These are phyloP conservation scores for Malus asiatica DNA, from an alignment of 306 rosid genomes.

Conservation along the genomic window DNA sequence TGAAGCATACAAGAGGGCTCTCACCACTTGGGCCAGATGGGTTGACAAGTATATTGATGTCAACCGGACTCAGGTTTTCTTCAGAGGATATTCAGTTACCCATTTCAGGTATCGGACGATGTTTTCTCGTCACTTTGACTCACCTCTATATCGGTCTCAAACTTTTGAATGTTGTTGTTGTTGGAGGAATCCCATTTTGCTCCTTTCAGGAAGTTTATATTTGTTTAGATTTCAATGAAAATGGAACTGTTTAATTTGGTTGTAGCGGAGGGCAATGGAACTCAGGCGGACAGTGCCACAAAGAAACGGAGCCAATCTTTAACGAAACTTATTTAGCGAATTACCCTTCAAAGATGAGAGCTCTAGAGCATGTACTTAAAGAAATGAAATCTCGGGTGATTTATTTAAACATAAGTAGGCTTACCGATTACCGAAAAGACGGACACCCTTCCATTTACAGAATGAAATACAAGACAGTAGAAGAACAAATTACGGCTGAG, in stretches of 20 bases:
- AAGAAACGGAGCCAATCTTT: slow-evolving; percentile 71
- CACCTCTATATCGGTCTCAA: not conserved
- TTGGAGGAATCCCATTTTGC: not conserved
- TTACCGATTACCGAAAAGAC: slow-evolving; percentile 86
- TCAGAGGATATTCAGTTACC: slow-evolving; percentile 83
- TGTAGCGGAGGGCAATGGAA: slow-evolving; percentile 97
- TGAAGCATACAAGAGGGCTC: slow-evolving; percentile 74
- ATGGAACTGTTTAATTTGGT: slow-evolving; percentile 10
- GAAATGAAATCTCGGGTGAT: slow-evolving; percentile 63
- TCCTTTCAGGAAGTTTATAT: not conserved
- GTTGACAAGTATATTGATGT: slow-evolving; percentile 47
- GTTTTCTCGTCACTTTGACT: not conserved
- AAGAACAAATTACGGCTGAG: slow-evolving; percentile 26
- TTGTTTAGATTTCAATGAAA: not conserved
- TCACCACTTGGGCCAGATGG: slow-evolving; percentile 90
- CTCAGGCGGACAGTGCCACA: slow-evolving; percentile 87
- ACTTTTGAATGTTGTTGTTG: not conserved
- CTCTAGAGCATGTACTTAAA: slow-evolving; percentile 48
- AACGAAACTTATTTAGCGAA: slow-evolving; percentile 41
- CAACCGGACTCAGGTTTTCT: slow-evolving; percentile 68
- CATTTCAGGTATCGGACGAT: slow-evolving; percentile 69
- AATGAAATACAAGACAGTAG: slow-evolving; percentile 35
- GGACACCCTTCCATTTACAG: slow-evolving; percentile 79
- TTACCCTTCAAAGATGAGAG: slow-evolving; percentile 83
- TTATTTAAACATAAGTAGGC: slow-evolving; percentile 77